A percentile compares a stretch with the other conserved stretches of the same genome.
Conservation (phyloP, 2,329 filamentous ascomycete genomes). For the Botrytis hyacinthi region DNA sequence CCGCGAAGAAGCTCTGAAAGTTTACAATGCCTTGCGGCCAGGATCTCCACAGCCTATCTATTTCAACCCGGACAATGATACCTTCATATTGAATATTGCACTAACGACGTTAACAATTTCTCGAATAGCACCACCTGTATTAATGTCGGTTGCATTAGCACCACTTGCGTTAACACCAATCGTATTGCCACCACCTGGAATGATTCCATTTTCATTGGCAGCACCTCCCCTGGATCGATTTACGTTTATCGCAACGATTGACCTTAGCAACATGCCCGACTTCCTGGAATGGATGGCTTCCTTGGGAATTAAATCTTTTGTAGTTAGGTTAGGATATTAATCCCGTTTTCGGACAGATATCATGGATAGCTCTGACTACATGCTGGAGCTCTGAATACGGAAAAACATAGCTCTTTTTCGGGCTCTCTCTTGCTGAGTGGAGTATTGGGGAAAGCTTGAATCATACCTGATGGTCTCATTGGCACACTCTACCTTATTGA, state of each 20-base stretch:
- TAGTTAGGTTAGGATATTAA: neutral
- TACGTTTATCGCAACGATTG: rapidly evolving
- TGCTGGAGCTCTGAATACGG: neutral
- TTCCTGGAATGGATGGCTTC: neutral
- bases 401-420: neutral
- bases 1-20: neutral
- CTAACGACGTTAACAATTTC: too few relatives aligned
- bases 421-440: too few relatives aligned
- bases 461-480: neutral
- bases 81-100: neutral
- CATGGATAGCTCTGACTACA: neutral
- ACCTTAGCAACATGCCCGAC: too few relatives aligned
- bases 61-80: neutral
- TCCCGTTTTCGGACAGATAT: neutral
- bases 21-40: neutral
- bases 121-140: too few relatives aligned
- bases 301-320: neutral
- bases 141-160: too few relatives aligned
- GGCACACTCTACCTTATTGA: neutral
- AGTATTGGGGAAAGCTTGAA: too few relatives aligned
- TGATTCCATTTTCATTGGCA: too few relatives aligned
- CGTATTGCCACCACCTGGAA: too few relatives aligned
- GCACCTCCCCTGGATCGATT: too few relatives aligned
- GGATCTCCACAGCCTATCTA: neutral
- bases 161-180: too few relatives aligned